Conservation (phyloP, 225 moss, liverwort and hornwort genomes). For the Sphagnum tenellum region DNA sequence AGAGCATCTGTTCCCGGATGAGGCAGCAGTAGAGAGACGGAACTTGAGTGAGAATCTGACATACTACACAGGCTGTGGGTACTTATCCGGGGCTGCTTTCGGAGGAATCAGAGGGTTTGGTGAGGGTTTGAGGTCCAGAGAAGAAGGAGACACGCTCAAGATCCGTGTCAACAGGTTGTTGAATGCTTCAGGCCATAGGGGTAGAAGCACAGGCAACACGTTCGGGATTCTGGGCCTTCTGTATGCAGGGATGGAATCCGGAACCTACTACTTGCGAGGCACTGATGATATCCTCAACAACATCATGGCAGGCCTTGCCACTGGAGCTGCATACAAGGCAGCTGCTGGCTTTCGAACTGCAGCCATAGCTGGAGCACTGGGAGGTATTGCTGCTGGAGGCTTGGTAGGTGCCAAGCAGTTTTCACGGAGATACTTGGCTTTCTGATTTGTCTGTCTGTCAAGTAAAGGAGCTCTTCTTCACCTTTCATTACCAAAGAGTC, state of each 20-base stretch:
- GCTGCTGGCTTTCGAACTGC: slow-evolving; percentile 84
- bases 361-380: slow-evolving; percentile 83
- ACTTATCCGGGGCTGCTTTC: slow-evolving; percentile 53
- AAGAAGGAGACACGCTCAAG: slow-evolving; percentile 68
- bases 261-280: slow-evolving; percentile 49
- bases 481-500: too few species aligned
- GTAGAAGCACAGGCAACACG: slow-evolving; percentile 62
- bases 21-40: slow-evolving; percentile 61
- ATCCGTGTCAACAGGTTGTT: slow-evolving; percentile 71
- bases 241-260: slow-evolving; percentile 83
- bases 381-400: slow-evolving; percentile 72
- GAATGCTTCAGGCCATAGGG: slow-evolving; percentile 79
- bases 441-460: slow-evolving; percentile 17
- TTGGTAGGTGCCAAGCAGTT: slow-evolving; percentile 74
- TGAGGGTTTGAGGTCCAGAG: slow-evolving; percentile 66
- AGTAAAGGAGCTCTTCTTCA: too few species aligned
- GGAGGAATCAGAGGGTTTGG: slow-evolving; percentile 51
- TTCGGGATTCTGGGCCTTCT: slow-evolving; percentile 78
- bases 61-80: slow-evolving; percentile 85
- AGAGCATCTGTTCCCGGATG: slow-evolving; percentile 84
- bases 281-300: slow-evolving; percentile 79
- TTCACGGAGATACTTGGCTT: slow-evolving; percentile 65
- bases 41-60: slow-evolving; percentile 99
- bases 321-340: slow-evolving; percentile 78
- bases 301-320: slow-evolving; percentile 70